Evolutionary conservation across 345 rosid genomes (phyloP).

Genomic region (Combretum micranthum): DNA sequence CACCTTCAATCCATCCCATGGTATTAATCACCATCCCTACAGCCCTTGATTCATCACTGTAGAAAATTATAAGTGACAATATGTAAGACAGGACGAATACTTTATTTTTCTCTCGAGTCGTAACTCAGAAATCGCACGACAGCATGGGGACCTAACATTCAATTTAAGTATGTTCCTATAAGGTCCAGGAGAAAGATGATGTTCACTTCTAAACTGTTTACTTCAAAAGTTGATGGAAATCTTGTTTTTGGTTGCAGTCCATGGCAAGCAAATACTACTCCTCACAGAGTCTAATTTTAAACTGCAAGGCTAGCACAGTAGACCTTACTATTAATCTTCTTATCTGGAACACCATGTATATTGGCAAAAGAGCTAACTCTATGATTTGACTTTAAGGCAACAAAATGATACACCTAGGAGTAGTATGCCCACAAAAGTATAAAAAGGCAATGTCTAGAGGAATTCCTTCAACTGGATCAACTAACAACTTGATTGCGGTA

Average conservation of each 20-base stretch:
- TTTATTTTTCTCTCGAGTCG: no score
- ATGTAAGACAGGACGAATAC: no score
- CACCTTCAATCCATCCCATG: constrained; percentile 95
- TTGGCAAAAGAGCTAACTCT: not conserved
- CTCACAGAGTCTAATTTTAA: no score
- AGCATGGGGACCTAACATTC: no score
- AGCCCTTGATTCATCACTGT: constrained; percentile 68
- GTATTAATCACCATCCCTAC: constrained; percentile 94
- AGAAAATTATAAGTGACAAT: not conserved
- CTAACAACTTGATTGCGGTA: constrained; percentile 85
- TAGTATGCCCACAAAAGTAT: constrained; percentile 73
- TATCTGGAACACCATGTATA: not conserved
- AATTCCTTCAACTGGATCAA: constrained; percentile 92
- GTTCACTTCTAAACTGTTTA: no score
- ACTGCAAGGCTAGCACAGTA: no score
- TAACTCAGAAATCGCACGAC: no score
- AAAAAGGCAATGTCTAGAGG: constrained; percentile 86
- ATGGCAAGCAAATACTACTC: not conserved
- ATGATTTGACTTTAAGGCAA: not conserved
- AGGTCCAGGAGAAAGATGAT: no score
- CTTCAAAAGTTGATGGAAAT: no score
- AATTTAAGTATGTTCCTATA: no score
- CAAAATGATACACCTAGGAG: constrained; percentile 44
- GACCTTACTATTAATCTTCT: no score
- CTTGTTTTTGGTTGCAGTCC: not conserved